phyloP scores from a whole-genome alignment of 2,329 filamentous ascomycete genomes.

The Fusarium avenaceum region DNA sequence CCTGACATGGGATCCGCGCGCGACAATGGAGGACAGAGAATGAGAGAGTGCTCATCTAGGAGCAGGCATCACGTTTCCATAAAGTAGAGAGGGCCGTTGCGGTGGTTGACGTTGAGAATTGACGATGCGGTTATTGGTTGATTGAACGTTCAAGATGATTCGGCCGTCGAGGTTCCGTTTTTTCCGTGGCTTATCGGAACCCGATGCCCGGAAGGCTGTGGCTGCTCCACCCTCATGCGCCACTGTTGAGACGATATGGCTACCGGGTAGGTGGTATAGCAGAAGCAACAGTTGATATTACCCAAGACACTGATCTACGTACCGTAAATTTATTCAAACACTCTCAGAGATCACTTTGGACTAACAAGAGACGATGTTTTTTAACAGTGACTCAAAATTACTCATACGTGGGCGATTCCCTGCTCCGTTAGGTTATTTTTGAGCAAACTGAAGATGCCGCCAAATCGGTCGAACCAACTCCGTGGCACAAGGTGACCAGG shows the following conservation, averaged over 20 bases:
- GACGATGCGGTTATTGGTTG: slow-evolving; percentile 14
- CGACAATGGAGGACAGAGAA: neutral
- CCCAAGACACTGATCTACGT: no score
- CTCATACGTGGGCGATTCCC: no score
- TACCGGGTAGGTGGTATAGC: neutral
- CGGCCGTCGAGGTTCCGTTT: slow-evolving; percentile 28
- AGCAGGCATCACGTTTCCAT: slow-evolving; percentile 26
- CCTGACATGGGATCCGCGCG: slow-evolving; percentile 39
- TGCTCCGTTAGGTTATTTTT: no score
- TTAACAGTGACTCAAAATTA: no score
- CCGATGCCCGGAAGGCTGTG: neutral
- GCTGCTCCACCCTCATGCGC: neutral
- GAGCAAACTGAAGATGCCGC: no score
- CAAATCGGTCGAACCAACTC: no score
- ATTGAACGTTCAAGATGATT: slow-evolving; percentile 28
- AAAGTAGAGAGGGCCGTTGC: neutral
- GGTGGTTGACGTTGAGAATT: neutral
- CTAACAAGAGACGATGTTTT: no score
- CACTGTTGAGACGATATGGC: neutral
- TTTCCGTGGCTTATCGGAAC: slow-evolving; percentile 32
- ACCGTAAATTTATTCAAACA: no score
- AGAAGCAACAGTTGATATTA: no score
- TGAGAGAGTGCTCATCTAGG: neutral
- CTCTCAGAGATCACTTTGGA: no score
- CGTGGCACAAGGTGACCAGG: no score